Base-by-base conservation (phyloP, 495 filamentous ascomycete genomes). In the Chaetomium tenue region DNA sequence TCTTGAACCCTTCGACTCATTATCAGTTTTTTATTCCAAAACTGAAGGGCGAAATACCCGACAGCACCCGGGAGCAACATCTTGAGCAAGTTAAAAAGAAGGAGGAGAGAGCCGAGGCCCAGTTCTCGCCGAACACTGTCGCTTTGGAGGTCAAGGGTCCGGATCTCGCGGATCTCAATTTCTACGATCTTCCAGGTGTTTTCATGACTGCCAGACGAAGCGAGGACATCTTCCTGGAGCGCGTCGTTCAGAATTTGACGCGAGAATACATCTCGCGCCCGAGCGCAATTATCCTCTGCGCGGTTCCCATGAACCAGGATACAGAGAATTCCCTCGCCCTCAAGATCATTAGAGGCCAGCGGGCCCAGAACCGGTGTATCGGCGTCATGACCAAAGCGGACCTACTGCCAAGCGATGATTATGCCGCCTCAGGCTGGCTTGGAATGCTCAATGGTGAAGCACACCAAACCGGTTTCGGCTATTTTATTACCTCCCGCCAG, bases 361-460 rank as follows among this genome's bases (percentile, higher is more conserved):
- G 81, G n/a, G 90, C 90, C 0, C 74, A 80, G 0, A 44, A 76
- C 8, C 81, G 91, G 5, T 91, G 87, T 11, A 77, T 93, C 33
- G 91, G 91, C 0, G 88, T 93, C 0, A 79, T 93, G 51, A 95
- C 91, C 0, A 96, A 93, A 69, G 90, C 91, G 0, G 91, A 96
- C 67, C 79, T 86, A 0, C 67, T 91, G 0, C 81, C 84, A 1
- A 56, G 65, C 0, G 77, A 75, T 0, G 78, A 82, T n/a, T 72
- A 85, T 30, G 59, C 69, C 0, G 58, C 64, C 0, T 7, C 28
- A 2, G 83, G 85, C 23, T 90, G 88, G 84, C 61, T 82, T 0
- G 72, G 80, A 0, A 87, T 90, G 52, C 74, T 94, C 15, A 72
- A 75, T 0, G 86, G 86, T 5, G 52, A 77, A 28, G 73, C 73